Evolutionary conservation across 2,329 filamentous ascomycete species (phyloP), one percentile per base, ranked within the genome.

Genomic region (Scedosporium apiospermum): DNA sequence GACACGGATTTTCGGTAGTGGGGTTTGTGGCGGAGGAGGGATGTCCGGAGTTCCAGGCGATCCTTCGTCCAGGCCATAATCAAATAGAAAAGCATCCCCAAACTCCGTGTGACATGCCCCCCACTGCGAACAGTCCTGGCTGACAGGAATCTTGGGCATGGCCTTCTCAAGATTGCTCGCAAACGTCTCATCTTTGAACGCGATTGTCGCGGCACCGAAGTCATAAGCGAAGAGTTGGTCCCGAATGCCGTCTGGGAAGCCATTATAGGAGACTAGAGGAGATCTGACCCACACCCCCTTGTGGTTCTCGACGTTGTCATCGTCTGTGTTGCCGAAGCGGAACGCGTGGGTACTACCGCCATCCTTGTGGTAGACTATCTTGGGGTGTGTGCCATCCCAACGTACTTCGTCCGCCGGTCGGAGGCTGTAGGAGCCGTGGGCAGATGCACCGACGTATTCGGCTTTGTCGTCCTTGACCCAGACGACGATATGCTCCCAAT

Each of bases 281-380:
- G 69, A 71, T 1, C 69, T 63, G 61, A 73, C 73, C 74, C 74
- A 76, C 23, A 68, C 64, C 0, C 73, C 72, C 46, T 66, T 69
- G 42, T 70, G 68, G 62, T 76, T 76, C 68, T 75, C 73, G 23
- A 71, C 63, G 1, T 21, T 21, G 3, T 69, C 70, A 4, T 72
- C 70, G 0, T 57, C 63, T 0, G 62, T 63, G 12, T 64, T 65
- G 6, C 65, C 70, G 61, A 74, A 74, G 16, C 74, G 72, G 68
- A 76, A 74, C 58, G 67, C 70, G 64, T 76, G 74, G n/a, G 74
- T 76, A 14, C 62, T 64, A 2, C 49, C 64, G 6, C 70, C 69
- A 57, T 75, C 73, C 66, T 76, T 76, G 65, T 76, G 74, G 65
- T 75, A 76, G 6, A 76, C 71, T 1, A 76, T 65, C 69, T 75